phyloP scores from a whole-genome alignment of 306 rosid species.

The Oxytropis ochrocephala region DNA sequence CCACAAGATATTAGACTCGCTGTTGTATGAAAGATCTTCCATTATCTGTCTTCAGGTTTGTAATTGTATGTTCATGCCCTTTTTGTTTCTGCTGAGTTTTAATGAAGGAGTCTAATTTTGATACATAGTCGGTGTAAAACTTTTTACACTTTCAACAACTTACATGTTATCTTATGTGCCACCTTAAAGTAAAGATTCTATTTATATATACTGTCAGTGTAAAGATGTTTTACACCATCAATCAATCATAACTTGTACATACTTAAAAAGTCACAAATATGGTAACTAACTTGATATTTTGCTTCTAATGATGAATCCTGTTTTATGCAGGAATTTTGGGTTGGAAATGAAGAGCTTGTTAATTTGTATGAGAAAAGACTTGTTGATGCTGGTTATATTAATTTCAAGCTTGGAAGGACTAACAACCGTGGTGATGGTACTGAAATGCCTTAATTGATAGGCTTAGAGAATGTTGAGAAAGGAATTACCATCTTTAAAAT shows the following conservation, averaged over 20 bases:
- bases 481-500: neutral
- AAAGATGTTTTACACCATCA: too few species aligned
- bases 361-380: conserved; percentile 66
- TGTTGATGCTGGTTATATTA: conserved; percentile 62
- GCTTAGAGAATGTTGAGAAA: neutral
- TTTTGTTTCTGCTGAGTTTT: neutral
- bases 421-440: conserved; percentile 98
- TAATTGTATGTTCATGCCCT: conserved; percentile 16
- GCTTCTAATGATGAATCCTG: neutral
- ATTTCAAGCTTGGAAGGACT: conserved; percentile 75
- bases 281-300: too few species aligned
- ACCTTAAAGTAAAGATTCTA: too few species aligned
- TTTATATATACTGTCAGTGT: too few species aligned
- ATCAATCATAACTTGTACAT: too few species aligned
- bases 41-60: conserved; percentile 93
- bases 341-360: conserved; percentile 73
- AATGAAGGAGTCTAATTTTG: neutral
- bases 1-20: conserved; percentile 66
- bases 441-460: too few species aligned
- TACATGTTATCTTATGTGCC: too few species aligned
- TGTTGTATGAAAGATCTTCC: conserved; percentile 77
- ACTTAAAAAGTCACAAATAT: too few species aligned
- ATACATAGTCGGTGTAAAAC: too few species aligned
- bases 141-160: too few species aligned
- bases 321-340: conserved; percentile 61